Evolutionary conservation across 2,329 filamentous ascomycete genomes (phyloP).

Genomic region (Monilinia fructigena): DNA sequence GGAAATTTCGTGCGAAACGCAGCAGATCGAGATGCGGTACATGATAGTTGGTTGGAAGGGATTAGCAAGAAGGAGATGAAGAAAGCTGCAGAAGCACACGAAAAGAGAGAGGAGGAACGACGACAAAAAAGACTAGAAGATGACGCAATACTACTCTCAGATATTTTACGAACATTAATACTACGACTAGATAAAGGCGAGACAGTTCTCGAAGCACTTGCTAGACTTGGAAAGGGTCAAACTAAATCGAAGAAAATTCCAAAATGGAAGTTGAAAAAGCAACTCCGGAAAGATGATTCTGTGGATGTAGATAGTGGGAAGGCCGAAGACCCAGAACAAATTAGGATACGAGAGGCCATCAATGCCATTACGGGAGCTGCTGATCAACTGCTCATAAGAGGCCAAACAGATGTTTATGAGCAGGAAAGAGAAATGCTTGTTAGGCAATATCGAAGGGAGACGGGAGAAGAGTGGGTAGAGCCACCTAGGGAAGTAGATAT

Average conservation of each 20-base stretch:
- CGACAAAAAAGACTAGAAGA: constrained; percentile 69
- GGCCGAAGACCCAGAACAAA: constrained; percentile 66
- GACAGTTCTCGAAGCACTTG: constrained; percentile 83
- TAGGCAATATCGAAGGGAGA: constrained; percentile 79
- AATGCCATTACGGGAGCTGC: constrained; percentile 84
- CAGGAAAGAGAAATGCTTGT: constrained; percentile 79
- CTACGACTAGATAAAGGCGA: constrained; percentile 73
- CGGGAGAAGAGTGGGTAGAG: constrained; percentile 80
- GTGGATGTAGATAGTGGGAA: constrained; percentile 70
- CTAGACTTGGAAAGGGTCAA: constrained; percentile 70
- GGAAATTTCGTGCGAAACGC: constrained; percentile 93
- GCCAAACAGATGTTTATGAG: constrained; percentile 89
- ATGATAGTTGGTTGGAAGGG: constrained; percentile 91
- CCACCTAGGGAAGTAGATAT: constrained; percentile 43
- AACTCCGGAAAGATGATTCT: constrained; percentile 54
- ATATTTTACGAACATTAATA: constrained; percentile 74
- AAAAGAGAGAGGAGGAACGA: constrained; percentile 76
- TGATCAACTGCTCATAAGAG: constrained; percentile 78
- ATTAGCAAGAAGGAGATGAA: constrained; percentile 92
- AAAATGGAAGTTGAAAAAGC: constrained; percentile 70
- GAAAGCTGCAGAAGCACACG: constrained; percentile 80
- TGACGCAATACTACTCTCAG: constrained; percentile 70
- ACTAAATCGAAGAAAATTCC: constrained; percentile 59
- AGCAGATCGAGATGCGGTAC: constrained; percentile 80
- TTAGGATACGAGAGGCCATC: constrained; percentile 68